phyloP scores from a whole-genome alignment of 2,329 filamentous ascomycete genomes.

The Metarhizium robertsii region DNA sequence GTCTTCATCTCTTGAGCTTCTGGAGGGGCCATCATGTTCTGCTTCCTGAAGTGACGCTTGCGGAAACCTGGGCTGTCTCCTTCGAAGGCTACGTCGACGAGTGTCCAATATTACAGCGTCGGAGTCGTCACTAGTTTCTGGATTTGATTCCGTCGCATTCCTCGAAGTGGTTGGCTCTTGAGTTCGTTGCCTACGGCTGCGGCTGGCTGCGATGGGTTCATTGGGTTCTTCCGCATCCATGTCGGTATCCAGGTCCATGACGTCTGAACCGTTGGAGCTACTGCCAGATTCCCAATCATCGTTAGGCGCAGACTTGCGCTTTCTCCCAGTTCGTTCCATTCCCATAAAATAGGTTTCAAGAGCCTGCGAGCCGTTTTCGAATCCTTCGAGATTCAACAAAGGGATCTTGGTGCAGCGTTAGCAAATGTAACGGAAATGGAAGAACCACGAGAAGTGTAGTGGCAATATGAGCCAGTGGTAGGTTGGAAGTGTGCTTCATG shows the following conservation, averaged over 20 bases:
- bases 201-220: not conserved
- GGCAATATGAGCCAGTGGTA: not conserved
- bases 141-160: conserved; percentile 5
- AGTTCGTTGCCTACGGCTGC: not conserved
- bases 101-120: conserved; percentile 4
- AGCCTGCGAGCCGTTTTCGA: conserved; percentile 23
- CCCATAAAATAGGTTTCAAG: conserved; percentile 13
- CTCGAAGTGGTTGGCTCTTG: not conserved
- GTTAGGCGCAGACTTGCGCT: conserved; percentile 21
- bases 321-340: conserved; percentile 13
- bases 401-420: conserved; percentile 19
- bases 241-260: conserved; percentile 15
- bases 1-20: conserved; percentile 15
- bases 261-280: conserved; percentile 14
- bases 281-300: conserved; percentile 20
- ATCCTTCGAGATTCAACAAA: conserved; percentile 18
- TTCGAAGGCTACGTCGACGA: conserved; percentile 9
- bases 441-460: not conserved
- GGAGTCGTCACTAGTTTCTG: conserved; percentile 1
- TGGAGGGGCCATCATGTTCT: not conserved
- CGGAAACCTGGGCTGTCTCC: not conserved
- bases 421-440: not conserved
- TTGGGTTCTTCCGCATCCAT: conserved; percentile 14
- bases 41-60: not conserved
- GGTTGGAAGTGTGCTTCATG: not conserved